phyloP scores from a whole-genome alignment of 257 asterid genomes.

The Plantago elongata region DNA sequence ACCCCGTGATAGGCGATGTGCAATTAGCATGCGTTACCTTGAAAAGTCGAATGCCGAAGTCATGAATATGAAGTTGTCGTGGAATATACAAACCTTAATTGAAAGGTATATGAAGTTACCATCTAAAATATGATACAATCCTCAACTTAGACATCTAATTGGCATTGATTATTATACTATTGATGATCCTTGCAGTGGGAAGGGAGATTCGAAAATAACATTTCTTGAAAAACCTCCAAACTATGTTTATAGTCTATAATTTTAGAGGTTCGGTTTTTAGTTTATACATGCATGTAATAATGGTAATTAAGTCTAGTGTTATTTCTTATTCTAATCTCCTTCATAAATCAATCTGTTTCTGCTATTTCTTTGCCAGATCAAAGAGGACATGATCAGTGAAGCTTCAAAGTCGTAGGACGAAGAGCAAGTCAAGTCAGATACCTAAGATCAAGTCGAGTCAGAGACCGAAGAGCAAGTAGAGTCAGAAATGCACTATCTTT shows the following conservation, averaged over 20 bases:
- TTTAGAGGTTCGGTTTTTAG: background rate
- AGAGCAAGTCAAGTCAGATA: too few species aligned
- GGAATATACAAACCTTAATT: background rate
- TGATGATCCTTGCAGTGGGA: background rate
- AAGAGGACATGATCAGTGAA: too few species aligned
- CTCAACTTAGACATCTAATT: background rate
- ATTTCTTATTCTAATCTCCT: too few species aligned
- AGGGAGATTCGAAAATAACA: too few species aligned
- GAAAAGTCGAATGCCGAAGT: background rate
- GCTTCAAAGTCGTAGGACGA: too few species aligned
- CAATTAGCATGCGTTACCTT: background rate
- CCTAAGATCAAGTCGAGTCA: too few species aligned
- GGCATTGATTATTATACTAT: background rate
- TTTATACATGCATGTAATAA: too few species aligned
- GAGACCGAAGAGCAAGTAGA: too few species aligned
- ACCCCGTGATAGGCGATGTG: background rate
- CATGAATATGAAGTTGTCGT: background rate
- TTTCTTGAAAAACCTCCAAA: constrained; percentile 8
- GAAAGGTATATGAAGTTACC: background rate
- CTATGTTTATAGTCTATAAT: background rate
- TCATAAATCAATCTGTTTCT: too few species aligned
- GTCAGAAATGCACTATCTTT: too few species aligned
- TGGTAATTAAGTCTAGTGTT: too few species aligned
- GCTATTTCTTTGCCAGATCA: too few species aligned
- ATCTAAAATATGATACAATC: constrained; percentile 9